Evolutionary conservation across 2,329 filamentous ascomycete genomes (phyloP).

Genomic region (Akanthomyces dipterigenus): DNA sequence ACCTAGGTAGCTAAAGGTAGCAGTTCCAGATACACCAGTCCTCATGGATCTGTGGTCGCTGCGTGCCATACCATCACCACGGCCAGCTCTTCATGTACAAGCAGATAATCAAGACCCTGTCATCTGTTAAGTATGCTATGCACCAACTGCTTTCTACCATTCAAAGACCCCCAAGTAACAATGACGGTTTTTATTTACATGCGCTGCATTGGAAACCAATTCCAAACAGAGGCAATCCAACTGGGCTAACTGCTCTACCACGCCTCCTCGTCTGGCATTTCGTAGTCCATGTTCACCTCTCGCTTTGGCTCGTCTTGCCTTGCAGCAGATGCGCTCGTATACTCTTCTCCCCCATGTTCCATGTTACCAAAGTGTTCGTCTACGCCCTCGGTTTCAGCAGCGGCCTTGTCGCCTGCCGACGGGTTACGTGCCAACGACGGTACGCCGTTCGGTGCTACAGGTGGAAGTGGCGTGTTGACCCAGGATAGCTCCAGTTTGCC

Average conservation of each 20-base stretch:
- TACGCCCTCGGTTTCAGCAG: constrained; percentile 10
- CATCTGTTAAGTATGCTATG: background rate
- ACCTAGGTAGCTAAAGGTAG: background rate
- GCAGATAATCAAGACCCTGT: no score
- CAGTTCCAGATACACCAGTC: no score
- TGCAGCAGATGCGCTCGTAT: constrained; percentile 6
- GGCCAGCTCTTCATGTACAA: background rate
- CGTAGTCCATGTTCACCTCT: constrained; percentile 44
- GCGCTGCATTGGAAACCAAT: background rate
- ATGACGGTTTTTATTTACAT: background rate
- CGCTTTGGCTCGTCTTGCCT: constrained; percentile 23
- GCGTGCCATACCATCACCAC: background rate
- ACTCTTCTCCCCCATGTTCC: constrained; percentile 17
- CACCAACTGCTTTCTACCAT: background rate
- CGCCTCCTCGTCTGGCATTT: constrained; percentile 44
- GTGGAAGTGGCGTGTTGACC: constrained; percentile 33
- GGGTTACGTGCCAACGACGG: background rate
- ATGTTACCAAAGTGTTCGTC: constrained; percentile 15
- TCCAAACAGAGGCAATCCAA: background rate
- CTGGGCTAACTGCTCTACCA: constrained; percentile 29
- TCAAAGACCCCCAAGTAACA: background rate
- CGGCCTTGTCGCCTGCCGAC: constrained; percentile 10
- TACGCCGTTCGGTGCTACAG: constrained; percentile 10
- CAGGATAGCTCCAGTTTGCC: constrained; percentile 61
- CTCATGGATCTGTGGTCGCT: background rate